A percentile compares a stretch with the other conserved stretches of the same genome.
Conservation (phyloP, 805 yeast genomes). For the Ogataea henricii region DNA sequence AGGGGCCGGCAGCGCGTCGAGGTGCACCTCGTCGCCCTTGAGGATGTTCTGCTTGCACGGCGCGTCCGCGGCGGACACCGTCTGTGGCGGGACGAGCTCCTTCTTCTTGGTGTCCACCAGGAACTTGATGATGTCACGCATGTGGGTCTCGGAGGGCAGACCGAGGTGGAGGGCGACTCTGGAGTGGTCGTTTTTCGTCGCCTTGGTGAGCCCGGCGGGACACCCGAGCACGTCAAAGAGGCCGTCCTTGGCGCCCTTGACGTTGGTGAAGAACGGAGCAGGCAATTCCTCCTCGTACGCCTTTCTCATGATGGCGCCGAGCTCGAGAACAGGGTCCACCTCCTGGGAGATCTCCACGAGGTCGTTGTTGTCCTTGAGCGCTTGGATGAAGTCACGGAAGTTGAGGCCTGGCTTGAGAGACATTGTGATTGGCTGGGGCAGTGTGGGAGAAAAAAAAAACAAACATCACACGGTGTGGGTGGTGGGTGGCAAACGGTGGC, state of each 20-base stretch:
- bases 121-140: constrained; percentile 27
- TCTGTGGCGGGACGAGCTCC: constrained; percentile 19
- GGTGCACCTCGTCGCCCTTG: constrained; percentile 24
- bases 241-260: constrained; percentile 22
- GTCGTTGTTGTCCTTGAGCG: constrained; percentile 27
- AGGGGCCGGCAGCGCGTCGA: constrained; percentile 27
- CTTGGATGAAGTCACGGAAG: constrained; percentile 31
- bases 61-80: constrained; percentile 18
- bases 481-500: neutral
- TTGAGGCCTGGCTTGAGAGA: constrained; percentile 24
- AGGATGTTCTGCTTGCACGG: constrained; percentile 25
- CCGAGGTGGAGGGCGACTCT: constrained; percentile 31
- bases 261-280: constrained; percentile 29
- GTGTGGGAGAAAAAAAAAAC: neutral
- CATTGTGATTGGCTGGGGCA: neutral
- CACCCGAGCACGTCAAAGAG: constrained; percentile 29
- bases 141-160: constrained; percentile 25
- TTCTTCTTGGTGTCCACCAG: constrained; percentile 24
- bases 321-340: constrained; percentile 31
- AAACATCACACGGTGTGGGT: neutral
- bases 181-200: constrained; percentile 25
- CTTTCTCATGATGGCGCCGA: constrained; percentile 34
- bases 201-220: constrained; percentile 27
- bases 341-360: constrained; percentile 27
- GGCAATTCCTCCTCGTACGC: constrained; percentile 27